phyloP scores from a whole-genome alignment of 2,329 filamentous ascomycete species.

The Fusarium penzigii region DNA sequence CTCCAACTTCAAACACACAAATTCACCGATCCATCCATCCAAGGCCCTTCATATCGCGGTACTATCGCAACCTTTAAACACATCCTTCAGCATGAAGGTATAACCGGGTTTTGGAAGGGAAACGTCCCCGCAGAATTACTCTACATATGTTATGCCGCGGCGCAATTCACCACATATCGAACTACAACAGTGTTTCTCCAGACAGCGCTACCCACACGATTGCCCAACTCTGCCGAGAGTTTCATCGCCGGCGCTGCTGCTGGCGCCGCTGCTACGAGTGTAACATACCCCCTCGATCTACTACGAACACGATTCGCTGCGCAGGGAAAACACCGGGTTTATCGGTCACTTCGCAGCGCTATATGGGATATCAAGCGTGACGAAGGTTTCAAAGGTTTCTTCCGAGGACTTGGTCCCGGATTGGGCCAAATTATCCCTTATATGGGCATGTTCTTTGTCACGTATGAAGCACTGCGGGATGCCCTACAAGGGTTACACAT shows the following conservation, averaged over 20 bases:
- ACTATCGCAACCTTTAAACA: slow-evolving; percentile 73
- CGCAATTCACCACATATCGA: slow-evolving; percentile 90
- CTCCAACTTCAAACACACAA: slow-evolving; percentile 91
- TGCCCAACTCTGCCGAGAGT: slow-evolving; percentile 71
- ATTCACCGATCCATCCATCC: slow-evolving; percentile 68
- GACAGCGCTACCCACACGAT: slow-evolving; percentile 41
- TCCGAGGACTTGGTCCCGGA: slow-evolving; percentile 80
- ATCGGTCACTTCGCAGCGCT: slow-evolving; percentile 68
- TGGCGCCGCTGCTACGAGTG: slow-evolving; percentile 77
- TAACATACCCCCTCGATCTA: slow-evolving; percentile 91
- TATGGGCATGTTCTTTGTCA: slow-evolving; percentile 95
- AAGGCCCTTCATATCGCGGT: slow-evolving; percentile 65
- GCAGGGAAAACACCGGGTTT: slow-evolving; percentile 80
- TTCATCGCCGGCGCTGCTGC: slow-evolving; percentile 84
- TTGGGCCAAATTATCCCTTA: slow-evolving; percentile 89
- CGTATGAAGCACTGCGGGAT: slow-evolving; percentile 75
- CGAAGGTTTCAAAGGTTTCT: slow-evolving; percentile 81
- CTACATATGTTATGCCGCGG: slow-evolving; percentile 86
- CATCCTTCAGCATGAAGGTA: slow-evolving; percentile 78
- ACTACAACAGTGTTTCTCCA: slow-evolving; percentile 69
- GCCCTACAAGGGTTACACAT: slow-evolving; percentile 57
- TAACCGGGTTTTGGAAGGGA: slow-evolving; percentile 93
- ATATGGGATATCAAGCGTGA: slow-evolving; percentile 70
- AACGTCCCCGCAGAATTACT: slow-evolving; percentile 94
- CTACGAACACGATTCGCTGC: slow-evolving; percentile 95